These are phyloP conservation scores for Cytospora mali DNA, from an alignment of 2,329 filamentous ascomycete genomes.

Conservation along the genomic window DNA sequence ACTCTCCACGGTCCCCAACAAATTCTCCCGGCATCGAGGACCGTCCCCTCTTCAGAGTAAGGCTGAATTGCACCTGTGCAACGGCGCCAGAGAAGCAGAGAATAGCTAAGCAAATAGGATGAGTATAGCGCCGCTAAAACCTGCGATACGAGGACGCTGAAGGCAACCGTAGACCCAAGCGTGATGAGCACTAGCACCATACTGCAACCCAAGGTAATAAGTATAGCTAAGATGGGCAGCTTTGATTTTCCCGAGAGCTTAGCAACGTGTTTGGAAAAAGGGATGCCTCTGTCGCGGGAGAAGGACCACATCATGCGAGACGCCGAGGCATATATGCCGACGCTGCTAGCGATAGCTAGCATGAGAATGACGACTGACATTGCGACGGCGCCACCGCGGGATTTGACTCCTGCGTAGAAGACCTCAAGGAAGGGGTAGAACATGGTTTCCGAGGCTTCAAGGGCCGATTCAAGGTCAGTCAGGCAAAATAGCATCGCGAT, in stretches of 20 bases:
- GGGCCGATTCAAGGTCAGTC: conserved; percentile 47
- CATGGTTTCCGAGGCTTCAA: conserved; percentile 35
- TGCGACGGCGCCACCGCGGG: conserved; percentile 27
- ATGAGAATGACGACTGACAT: conserved; percentile 32
- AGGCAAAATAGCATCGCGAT: conserved; percentile 59
- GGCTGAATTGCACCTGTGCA: no score
- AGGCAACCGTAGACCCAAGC: conserved; percentile 39
- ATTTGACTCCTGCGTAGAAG: conserved; percentile 31
- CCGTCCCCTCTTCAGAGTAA: no score
- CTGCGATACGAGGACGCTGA: conserved; percentile 49
- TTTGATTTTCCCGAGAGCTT: no score
- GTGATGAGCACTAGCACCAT: conserved; percentile 33
- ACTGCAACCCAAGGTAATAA: no score
- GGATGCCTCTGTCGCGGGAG: conserved; percentile 32
- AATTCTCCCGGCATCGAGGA: conserved; percentile 32
- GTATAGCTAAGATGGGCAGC: no score
- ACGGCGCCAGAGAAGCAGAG: conserved; percentile 31
- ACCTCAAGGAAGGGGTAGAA: conserved; percentile 36
- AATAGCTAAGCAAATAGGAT: conserved; percentile 45
- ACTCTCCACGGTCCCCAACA: conserved; percentile 60
- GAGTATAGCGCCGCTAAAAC: conserved; percentile 46
- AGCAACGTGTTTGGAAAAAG: conserved; percentile 25
- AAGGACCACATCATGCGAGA: conserved; percentile 37
- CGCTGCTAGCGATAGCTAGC: conserved; percentile 29
- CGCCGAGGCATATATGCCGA: conserved; percentile 31